phyloP scores from a whole-genome alignment of 192 early-diverging fungal genomes.

The Rhizophagus clarus region DNA sequence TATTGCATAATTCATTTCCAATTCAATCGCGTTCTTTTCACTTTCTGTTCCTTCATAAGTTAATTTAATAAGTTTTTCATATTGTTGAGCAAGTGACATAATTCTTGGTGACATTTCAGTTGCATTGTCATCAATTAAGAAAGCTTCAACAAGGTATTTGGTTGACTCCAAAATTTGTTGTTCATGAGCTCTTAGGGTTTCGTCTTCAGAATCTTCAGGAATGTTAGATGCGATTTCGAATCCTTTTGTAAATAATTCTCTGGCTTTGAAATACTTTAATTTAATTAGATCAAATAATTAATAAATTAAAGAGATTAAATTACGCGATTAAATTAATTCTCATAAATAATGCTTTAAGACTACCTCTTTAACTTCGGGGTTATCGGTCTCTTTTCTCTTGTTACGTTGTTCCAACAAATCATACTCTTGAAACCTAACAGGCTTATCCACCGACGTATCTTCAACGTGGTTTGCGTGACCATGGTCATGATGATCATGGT shows the following conservation, averaged over 20 bases:
- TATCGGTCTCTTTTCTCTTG: constrained; percentile 22
- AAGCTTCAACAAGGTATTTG: constrained; percentile 57
- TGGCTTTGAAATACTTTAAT: constrained; percentile 56
- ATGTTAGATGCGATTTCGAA: constrained; percentile 52
- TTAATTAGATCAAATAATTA: not conserved
- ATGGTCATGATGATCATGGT: constrained; percentile 6
- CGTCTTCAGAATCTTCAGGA: constrained; percentile 51
- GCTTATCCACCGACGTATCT: not conserved
- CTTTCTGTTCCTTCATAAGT: constrained; percentile 33
- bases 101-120: constrained; percentile 60
- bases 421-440: constrained; percentile 9
- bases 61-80: constrained; percentile 42
- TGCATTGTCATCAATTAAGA: constrained; percentile 64
- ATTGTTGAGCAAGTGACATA: constrained; percentile 63
- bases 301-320: not conserved
- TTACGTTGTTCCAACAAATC: constrained; percentile 23
- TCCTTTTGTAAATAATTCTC: constrained; percentile 53
- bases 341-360: not conserved
- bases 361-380: constrained; percentile 29
- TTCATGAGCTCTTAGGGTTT: constrained; percentile 50
- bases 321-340: not conserved
- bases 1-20: constrained; percentile 28
- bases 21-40: constrained; percentile 7
- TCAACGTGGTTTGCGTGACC: not conserved
- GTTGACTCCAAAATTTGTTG: constrained; percentile 54